A percentile compares a stretch with the other conserved stretches of the same genome.
These are phyloP conservation scores for Solanum peruvianum DNA, from an alignment of 257 asterid species.

Conservation along the genomic window DNA sequence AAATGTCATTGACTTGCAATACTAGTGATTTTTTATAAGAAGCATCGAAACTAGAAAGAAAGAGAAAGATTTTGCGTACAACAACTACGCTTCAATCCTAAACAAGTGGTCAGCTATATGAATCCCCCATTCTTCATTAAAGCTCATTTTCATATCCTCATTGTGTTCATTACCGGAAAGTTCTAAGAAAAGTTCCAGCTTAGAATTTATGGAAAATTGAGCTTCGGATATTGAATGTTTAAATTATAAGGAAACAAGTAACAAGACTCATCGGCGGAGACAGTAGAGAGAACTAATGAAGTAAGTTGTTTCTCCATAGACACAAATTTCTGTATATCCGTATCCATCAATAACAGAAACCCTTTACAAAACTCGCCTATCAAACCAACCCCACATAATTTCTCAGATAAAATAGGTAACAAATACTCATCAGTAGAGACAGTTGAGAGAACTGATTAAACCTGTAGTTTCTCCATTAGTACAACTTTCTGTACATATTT, in stretches of 20 bases:
- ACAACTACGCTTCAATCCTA: background rate
- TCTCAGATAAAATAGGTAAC: slow-evolving; percentile 39
- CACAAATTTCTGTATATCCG: background rate
- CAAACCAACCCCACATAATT: slow-evolving; percentile 42
- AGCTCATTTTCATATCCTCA: background rate
- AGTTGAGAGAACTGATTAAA: background rate
- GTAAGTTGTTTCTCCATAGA: background rate
- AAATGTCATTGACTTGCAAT: background rate
- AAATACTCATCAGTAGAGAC: slow-evolving; percentile 1
- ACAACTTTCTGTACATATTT: background rate
- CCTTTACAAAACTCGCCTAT: slow-evolving; percentile 45
- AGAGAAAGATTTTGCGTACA: background rate
- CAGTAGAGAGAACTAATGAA: background rate
- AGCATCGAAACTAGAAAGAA: background rate
- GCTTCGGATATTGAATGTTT: background rate
- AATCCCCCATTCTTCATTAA: background rate
- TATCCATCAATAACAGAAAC: slow-evolving; percentile 5
- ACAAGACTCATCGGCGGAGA: background rate
- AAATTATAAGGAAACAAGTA: background rate
- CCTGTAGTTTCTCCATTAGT: background rate
- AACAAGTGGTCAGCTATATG: background rate
- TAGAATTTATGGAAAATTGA: background rate
- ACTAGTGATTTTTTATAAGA: background rate
- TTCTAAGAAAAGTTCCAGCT: background rate
- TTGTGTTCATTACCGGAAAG: background rate